Conservation (phyloP, 2,329 filamentous ascomycete species). For the Pseudogymnoascus sp. region DNA sequence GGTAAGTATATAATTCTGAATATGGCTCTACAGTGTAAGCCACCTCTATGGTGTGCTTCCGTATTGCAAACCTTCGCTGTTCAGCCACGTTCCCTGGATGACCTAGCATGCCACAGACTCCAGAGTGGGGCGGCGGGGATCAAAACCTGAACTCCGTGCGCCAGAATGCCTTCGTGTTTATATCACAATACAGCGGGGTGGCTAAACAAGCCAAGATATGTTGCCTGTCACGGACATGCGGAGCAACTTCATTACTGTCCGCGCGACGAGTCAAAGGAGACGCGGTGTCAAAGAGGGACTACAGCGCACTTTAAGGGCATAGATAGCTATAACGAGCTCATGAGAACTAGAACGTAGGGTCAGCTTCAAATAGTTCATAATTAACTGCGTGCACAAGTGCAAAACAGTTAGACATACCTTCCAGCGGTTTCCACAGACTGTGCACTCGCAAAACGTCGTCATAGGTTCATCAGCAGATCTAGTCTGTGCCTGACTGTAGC, state of each 20-base stretch:
- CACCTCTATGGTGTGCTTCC: background rate
- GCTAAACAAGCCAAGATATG: background rate
- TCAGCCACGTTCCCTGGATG: background rate
- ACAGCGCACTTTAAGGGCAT: background rate
- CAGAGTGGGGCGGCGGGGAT: background rate
- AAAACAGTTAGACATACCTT: slow-evolving; percentile 44
- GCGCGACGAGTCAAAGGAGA: background rate
- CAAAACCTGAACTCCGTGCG: slow-evolving; percentile 2
- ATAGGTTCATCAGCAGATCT: slow-evolving; percentile 90
- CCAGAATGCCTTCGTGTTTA: background rate
- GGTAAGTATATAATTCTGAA: background rate
- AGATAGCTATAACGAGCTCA: slow-evolving; percentile 15
- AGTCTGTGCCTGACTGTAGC: slow-evolving; percentile 94
- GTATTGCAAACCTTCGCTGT: background rate
- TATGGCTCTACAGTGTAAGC: background rate
- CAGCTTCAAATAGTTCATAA: background rate
- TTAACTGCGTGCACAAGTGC: slow-evolving; percentile 8
- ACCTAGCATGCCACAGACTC: background rate
- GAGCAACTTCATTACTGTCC: background rate
- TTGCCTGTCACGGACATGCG: background rate
- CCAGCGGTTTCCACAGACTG: slow-evolving; percentile 61
- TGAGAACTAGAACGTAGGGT: slow-evolving; percentile 23
- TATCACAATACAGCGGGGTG: slow-evolving; percentile 5
- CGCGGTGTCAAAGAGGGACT: slow-evolving; percentile 2
- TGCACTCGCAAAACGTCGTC: slow-evolving; percentile 68